phyloP scores from a whole-genome alignment of 2,329 filamentous ascomycete species.

The Myriosclerotinia scirpicola region DNA sequence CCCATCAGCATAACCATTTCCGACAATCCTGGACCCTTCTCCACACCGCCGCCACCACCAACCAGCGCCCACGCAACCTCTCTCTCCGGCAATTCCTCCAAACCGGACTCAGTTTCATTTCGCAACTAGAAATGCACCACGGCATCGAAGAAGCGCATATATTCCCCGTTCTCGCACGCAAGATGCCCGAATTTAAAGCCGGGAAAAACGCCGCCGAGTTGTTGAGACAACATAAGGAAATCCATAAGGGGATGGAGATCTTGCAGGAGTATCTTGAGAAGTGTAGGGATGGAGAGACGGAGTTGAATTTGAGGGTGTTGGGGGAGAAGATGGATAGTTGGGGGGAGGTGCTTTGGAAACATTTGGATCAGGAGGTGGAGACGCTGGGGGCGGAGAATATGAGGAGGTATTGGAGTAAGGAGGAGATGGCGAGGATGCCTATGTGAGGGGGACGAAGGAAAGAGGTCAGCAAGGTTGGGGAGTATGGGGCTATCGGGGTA shows the following conservation, averaged over 20 bases:
- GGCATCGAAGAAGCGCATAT: constrained; percentile 78
- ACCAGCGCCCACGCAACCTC: constrained; percentile 61
- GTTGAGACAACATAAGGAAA: constrained; percentile 72
- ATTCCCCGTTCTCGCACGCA: constrained; percentile 73
- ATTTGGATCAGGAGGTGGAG: constrained; percentile 81
- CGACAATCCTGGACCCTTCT: constrained; percentile 71
- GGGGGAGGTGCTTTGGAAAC: constrained; percentile 75
- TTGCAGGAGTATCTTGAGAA: constrained; percentile 64
- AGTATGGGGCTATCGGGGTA: too few relatives aligned
- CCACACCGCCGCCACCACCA: constrained; percentile 60
- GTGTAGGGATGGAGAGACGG: constrained; percentile 62
- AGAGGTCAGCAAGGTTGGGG: not conserved
- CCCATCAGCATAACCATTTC: constrained; percentile 69
- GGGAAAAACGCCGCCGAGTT: constrained; percentile 58
- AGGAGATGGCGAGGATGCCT: constrained; percentile 70
- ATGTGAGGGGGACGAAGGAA: constrained; percentile 51
- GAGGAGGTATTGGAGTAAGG: constrained; percentile 74
- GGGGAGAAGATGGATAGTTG: constrained; percentile 74
- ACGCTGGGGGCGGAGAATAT: constrained; percentile 83
- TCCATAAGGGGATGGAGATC: constrained; percentile 72
- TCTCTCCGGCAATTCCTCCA: constrained; percentile 68
- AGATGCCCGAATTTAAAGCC: constrained; percentile 73
- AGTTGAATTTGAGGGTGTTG: constrained; percentile 58
- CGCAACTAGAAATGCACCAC: constrained; percentile 74
- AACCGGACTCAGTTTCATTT: constrained; percentile 67